These are phyloP conservation scores for Candida xyloterini DNA, from an alignment of 805 yeast species.

Conservation along the genomic window DNA sequence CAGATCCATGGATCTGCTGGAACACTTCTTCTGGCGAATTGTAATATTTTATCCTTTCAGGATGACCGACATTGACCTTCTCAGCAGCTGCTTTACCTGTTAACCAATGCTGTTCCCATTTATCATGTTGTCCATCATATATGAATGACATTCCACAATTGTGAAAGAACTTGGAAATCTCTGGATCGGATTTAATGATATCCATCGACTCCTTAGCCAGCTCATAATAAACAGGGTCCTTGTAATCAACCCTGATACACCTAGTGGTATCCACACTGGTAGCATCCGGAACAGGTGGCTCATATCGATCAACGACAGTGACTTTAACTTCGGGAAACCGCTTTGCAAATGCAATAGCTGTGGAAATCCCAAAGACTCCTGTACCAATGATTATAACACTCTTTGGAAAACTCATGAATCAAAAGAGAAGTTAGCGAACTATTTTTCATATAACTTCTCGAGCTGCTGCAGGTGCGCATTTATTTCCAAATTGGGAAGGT, in stretches of 20 bases:
- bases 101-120: slow-evolving; percentile 23
- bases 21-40: slow-evolving; percentile 14
- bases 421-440: too few relatives aligned
- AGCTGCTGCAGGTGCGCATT: neutral
- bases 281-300: slow-evolving; percentile 29
- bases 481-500: neutral
- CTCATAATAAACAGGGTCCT: slow-evolving; percentile 18
- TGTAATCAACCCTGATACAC: slow-evolving; percentile 26
- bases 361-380: slow-evolving; percentile 50
- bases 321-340: slow-evolving; percentile 19
- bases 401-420: slow-evolving; percentile 13
- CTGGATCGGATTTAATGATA: slow-evolving; percentile 22
- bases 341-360: slow-evolving; percentile 33
- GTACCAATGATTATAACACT: slow-evolving; percentile 41
- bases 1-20: slow-evolving; percentile 12
- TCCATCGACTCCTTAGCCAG: slow-evolving; percentile 23
- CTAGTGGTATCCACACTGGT: slow-evolving; percentile 29
- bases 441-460: neutral
- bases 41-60: slow-evolving; percentile 13
- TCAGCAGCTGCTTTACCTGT: slow-evolving; percentile 19
- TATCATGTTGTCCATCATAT: slow-evolving; percentile 25
- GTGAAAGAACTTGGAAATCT: slow-evolving; percentile 23
- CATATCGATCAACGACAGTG: slow-evolving; percentile 25
- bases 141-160: slow-evolving; percentile 25
- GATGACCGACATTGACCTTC: slow-evolving; percentile 11